Conservation (phyloP, 2,329 filamentous ascomycete genomes). For the Lasiodiplodia hormozganensis region DNA sequence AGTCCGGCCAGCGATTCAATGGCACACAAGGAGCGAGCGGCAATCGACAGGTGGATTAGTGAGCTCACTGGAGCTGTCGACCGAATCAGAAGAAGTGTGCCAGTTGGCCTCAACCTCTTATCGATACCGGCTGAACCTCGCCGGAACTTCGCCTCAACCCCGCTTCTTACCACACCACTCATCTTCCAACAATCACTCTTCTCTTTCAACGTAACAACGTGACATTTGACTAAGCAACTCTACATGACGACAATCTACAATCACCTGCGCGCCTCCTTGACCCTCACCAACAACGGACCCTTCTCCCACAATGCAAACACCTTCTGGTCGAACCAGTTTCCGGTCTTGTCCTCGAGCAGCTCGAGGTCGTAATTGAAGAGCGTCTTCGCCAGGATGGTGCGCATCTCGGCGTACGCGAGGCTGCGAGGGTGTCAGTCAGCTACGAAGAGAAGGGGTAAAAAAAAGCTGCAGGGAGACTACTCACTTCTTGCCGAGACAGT, state of each 20-base stretch:
- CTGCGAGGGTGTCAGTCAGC: neutral
- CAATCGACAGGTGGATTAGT: neutral
- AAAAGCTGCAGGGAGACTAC: conserved; percentile 25
- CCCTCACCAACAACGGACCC: conserved; percentile 36
- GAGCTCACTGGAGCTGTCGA: conserved; percentile 15
- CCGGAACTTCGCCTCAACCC: too few species aligned
- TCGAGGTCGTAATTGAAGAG: conserved; percentile 51
- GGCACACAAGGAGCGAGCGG: neutral
- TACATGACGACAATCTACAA: neutral
- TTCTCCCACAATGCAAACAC: conserved; percentile 46
- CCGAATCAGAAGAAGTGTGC: conserved; percentile 23
- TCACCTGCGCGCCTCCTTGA: conserved; percentile 31
- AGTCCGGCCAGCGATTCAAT: neutral
- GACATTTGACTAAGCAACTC: neutral
- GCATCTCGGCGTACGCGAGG: conserved; percentile 47
- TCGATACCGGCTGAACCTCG: conserved; percentile 18
- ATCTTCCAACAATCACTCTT: too few species aligned
- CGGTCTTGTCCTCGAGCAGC: conserved; percentile 35
- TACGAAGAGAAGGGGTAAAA: neutral
- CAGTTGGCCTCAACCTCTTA: conserved; percentile 21
- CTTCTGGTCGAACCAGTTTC: conserved; percentile 50
- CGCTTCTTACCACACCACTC: too few species aligned
- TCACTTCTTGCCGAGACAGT: conserved; percentile 47
- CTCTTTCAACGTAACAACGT: neutral
- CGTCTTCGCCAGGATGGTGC: conserved; percentile 48